These are phyloP conservation scores for Phlebiopsis flavidoalba DNA, from an alignment of 768 basidiomycete genomes.

Conservation along the genomic window DNA sequence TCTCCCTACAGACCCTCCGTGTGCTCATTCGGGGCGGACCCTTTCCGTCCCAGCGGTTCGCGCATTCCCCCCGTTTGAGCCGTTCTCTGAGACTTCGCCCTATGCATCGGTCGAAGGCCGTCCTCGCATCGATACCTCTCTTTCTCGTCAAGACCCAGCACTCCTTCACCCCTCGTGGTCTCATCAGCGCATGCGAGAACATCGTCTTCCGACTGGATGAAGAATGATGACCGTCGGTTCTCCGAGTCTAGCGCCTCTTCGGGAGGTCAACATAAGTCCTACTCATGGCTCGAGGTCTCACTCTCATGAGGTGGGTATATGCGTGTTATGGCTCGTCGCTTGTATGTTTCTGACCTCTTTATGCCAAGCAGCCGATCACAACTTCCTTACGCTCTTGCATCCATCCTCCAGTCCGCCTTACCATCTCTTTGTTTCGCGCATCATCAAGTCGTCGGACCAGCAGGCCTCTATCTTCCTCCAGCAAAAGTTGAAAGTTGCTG, in stretches of 20 bases:
- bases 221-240: slow-evolving; percentile 15
- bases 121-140: not conserved
- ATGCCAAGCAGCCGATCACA: slow-evolving; percentile 64
- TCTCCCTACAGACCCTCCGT: slow-evolving; percentile 2
- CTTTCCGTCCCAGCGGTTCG: not conserved
- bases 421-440: slow-evolving; percentile 73
- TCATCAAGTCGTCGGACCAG: slow-evolving; percentile 87
- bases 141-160: slow-evolving; percentile 16
- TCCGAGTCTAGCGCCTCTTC: slow-evolving; percentile 2
- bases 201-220: slow-evolving; percentile 22
- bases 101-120: not conserved
- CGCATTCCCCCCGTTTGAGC: slow-evolving; percentile 45
- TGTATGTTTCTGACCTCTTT: not conserved
- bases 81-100: slow-evolving; percentile 39
- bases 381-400: slow-evolving; percentile 80
- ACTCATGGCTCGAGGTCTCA: slow-evolving; percentile 16
- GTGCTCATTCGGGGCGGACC: slow-evolving; percentile 5
- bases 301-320: slow-evolving; percentile 47
- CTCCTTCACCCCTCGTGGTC: slow-evolving; percentile 20
- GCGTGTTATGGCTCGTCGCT: not conserved
- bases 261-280: not conserved
- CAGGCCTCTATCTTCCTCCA: slow-evolving; percentile 89
- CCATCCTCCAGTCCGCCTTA: slow-evolving; percentile 85
- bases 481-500: slow-evolving; percentile 86
- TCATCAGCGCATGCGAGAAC: slow-evolving; percentile 12